These are phyloP conservation scores for Boletus rufocinnamomeus DNA, from an alignment of 768 basidiomycete genomes.

Conservation along the genomic window DNA sequence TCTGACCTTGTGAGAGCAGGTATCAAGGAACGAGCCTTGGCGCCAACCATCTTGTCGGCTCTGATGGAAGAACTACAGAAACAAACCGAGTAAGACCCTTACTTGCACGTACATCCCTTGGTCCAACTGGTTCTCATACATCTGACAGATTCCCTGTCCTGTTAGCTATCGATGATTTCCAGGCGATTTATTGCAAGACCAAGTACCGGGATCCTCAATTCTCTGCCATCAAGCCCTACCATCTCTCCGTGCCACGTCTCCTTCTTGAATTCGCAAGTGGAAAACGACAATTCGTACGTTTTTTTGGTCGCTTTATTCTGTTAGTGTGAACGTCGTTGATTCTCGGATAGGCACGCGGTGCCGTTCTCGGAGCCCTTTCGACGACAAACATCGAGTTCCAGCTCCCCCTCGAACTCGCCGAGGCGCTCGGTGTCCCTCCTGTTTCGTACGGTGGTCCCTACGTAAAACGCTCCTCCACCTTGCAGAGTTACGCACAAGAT, in stretches of 20 bases:
- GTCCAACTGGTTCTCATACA: not conserved
- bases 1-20: conserved; percentile 60
- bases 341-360: conserved; percentile 58
- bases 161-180: conserved; percentile 86
- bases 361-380: conserved; percentile 70
- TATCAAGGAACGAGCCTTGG: conserved; percentile 48
- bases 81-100: conserved; percentile 58
- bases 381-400: conserved; percentile 58
- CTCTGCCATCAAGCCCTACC: conserved; percentile 65
- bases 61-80: conserved; percentile 61
- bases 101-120: not conserved
- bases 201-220: conserved; percentile 76
- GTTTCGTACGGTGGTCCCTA: conserved; percentile 53
- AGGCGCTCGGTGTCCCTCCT: conserved; percentile 54
- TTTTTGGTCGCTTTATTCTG: not conserved
- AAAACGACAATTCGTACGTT: conserved; percentile 61
- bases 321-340: not conserved
- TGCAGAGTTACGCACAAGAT: conserved; percentile 57
- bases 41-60: conserved; percentile 57
- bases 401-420: conserved; percentile 62
- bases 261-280: conserved; percentile 82
- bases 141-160: conserved; percentile 68
- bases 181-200: conserved; percentile 70
- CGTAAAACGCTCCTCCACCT: conserved; percentile 48
- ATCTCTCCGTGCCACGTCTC: conserved; percentile 76